These are phyloP conservation scores for Xerocomus nothofagi DNA, from an alignment of 1,284 basidiomycete species.

Conservation along the genomic window DNA sequence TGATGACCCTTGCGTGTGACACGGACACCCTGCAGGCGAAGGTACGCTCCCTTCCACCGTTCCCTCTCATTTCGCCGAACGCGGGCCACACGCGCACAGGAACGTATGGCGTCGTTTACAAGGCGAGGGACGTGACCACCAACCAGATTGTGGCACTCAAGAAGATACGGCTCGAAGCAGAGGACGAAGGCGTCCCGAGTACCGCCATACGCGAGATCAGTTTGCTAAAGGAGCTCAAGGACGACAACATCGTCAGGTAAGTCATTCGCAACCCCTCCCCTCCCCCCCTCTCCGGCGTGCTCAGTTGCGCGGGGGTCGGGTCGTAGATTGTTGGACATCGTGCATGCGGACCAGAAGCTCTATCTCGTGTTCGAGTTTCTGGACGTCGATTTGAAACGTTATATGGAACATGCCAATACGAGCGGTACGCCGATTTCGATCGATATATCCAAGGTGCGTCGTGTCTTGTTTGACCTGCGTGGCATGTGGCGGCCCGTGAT, in stretches of 20 bases:
- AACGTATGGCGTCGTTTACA: slow-evolving; percentile 99
- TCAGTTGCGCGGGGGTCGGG: slow-evolving; percentile 10
- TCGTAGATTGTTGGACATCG: slow-evolving; percentile 91
- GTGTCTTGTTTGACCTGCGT: neutral
- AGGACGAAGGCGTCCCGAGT: slow-evolving; percentile 96
- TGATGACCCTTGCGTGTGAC: slow-evolving; percentile 24
- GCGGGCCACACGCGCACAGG: slow-evolving; percentile 50
- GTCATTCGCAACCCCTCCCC: slow-evolving; percentile 3
- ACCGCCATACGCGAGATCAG: slow-evolving; percentile 98
- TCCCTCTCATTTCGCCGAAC: neutral
- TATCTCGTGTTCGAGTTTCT: slow-evolving; percentile 97
- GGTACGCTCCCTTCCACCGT: slow-evolving; percentile 37
- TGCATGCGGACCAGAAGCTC: slow-evolving; percentile 95
- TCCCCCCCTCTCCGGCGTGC: slow-evolving; percentile 14
- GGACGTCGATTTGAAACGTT: slow-evolving; percentile 93
- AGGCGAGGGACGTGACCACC: slow-evolving; percentile 74
- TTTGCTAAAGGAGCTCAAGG: slow-evolving; percentile 93
- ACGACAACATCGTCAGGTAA: slow-evolving; percentile 91
- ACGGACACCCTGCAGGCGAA: slow-evolving; percentile 47
- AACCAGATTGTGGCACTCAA: slow-evolving; percentile 90
- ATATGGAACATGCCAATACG: slow-evolving; percentile 87
- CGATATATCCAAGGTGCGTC: slow-evolving; percentile 82
- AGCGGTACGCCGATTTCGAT: slow-evolving; percentile 68
- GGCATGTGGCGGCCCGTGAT: slow-evolving; percentile 8
- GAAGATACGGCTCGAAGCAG: slow-evolving; percentile 97